A percentile compares a stretch with the other conserved stretches of the same genome.
These are phyloP conservation scores for Sistotremastrum suecicum DNA, from an alignment of 768 basidiomycete genomes.

Conservation along the genomic window DNA sequence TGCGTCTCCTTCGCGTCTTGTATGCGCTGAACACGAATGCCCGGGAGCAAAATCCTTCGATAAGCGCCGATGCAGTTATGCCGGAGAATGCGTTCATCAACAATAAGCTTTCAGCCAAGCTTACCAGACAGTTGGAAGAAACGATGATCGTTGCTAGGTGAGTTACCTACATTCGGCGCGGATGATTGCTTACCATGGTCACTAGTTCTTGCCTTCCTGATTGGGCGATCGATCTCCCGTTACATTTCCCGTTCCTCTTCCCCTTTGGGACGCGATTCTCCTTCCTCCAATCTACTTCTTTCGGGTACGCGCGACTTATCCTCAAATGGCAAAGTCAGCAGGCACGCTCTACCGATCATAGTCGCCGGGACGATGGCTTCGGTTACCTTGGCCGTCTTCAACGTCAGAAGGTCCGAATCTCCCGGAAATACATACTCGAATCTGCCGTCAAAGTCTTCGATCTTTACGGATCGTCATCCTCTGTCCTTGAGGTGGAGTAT, in stretches of 20 bases:
- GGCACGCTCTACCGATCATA: constrained; percentile 59
- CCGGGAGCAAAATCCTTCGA: constrained; percentile 39
- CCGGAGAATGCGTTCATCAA: constrained; percentile 85
- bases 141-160: constrained; percentile 98
- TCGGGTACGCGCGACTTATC: constrained; percentile 92
- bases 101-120: constrained; percentile 93
- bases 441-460: constrained; percentile 95
- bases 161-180: constrained; percentile 10
- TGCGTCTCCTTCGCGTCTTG: constrained; percentile 78
- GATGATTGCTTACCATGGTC: neutral
- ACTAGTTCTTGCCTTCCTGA: constrained; percentile 86
- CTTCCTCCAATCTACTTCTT: constrained; percentile 94
- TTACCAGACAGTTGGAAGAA: constrained; percentile 94
- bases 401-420: constrained; percentile 93
- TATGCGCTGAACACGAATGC: constrained; percentile 72
- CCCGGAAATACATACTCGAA: constrained; percentile 86
- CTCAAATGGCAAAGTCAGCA: constrained; percentile 91
- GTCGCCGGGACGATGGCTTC: constrained; percentile 78
- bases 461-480: constrained; percentile 87
- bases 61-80: constrained; percentile 41
- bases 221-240: constrained; percentile 92
- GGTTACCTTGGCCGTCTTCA: constrained; percentile 86
- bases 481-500: constrained; percentile 94
- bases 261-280: constrained; percentile 96
- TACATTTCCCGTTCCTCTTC: constrained; percentile 97